Conservation (phyloP, 805 yeast genomes). For the Ogataea salicorniae region DNA sequence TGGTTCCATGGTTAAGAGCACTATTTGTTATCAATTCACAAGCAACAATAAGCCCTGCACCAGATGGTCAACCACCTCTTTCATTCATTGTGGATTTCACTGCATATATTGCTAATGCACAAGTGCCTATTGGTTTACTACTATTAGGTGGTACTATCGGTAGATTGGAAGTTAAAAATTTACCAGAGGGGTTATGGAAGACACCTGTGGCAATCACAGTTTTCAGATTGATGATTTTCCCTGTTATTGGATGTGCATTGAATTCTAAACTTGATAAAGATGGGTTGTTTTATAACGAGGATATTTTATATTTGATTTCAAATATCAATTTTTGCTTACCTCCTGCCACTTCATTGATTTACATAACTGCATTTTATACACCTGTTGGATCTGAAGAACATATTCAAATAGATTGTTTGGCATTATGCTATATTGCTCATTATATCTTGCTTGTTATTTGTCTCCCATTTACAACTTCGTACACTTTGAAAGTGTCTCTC, state of each 20-base stretch:
- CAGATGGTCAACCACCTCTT: constrained; percentile 78
- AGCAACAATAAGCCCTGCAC: constrained; percentile 62
- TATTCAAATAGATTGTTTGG: constrained; percentile 79
- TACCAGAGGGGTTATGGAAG: constrained; percentile 71
- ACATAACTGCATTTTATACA: constrained; percentile 82
- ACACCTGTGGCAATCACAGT: constrained; percentile 54
- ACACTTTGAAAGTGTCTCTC: constrained; percentile 50
- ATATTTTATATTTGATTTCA: constrained; percentile 64
- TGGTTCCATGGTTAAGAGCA: constrained; percentile 85
- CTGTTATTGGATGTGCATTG: constrained; percentile 72
- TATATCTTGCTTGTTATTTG: constrained; percentile 64
- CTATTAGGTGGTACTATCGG: constrained; percentile 86
- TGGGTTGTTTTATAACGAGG: constrained; percentile 60
- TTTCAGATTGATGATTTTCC: constrained; percentile 61
- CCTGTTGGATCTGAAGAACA: constrained; percentile 52
- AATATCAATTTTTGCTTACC: constrained; percentile 78
- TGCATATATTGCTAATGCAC: constrained; percentile 75
- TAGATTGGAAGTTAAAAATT: constrained; percentile 50
- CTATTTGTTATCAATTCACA: constrained; percentile 50
- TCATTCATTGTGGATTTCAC: constrained; percentile 82
- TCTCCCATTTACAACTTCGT: constrained; percentile 70
- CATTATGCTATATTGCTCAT: constrained; percentile 68
- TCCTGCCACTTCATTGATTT: constrained; percentile 82
- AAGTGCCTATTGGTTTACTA: constrained; percentile 81
- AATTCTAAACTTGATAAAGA: constrained; percentile 53